phyloP scores from a whole-genome alignment of 2,329 filamentous ascomycete genomes.

The Sordariomycetes sp. region DNA sequence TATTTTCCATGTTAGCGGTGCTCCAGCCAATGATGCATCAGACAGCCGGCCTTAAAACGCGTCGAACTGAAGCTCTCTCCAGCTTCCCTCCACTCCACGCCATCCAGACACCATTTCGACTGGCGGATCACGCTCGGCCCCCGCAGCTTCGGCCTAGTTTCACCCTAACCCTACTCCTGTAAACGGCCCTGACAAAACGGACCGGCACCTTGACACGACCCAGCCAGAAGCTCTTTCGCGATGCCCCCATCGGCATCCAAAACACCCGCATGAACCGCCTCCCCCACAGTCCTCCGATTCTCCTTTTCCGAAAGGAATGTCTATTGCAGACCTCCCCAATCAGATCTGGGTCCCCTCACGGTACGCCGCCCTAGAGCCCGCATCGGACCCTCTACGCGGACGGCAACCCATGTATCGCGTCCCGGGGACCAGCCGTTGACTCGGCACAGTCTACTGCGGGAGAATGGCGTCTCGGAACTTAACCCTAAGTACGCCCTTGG shows the following conservation, averaged over 20 bases:
- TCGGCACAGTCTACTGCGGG: constrained; percentile 35
- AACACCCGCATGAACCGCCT: constrained; percentile 48
- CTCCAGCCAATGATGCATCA: neutral
- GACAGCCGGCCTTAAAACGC: neutral
- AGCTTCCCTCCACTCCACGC: neutral
- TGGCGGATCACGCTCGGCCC: neutral
- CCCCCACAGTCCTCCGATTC: constrained; percentile 67
- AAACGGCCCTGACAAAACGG: neutral
- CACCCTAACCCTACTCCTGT: neutral
- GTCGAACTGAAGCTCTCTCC: neutral
- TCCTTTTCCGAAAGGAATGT: constrained; percentile 59
- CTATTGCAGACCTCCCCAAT: constrained; percentile 28
- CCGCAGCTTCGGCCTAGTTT: neutral
- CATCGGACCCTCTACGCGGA: constrained; percentile 24
- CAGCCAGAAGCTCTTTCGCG: constrained; percentile 1
- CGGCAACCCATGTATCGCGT: constrained; percentile 1
- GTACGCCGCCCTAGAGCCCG: constrained; percentile 51
- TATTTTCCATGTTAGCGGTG: neutral
- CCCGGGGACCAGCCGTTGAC: constrained; percentile 7
- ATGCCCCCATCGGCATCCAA: neutral
- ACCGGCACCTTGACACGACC: neutral
- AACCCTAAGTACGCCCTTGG: constrained; percentile 83
- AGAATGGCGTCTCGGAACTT: constrained; percentile 75
- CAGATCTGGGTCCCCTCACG: constrained; percentile 22
- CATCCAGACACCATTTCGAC: neutral